phyloP scores from a whole-genome alignment of 805 yeast genomes.

The Osmozyma mogii region DNA sequence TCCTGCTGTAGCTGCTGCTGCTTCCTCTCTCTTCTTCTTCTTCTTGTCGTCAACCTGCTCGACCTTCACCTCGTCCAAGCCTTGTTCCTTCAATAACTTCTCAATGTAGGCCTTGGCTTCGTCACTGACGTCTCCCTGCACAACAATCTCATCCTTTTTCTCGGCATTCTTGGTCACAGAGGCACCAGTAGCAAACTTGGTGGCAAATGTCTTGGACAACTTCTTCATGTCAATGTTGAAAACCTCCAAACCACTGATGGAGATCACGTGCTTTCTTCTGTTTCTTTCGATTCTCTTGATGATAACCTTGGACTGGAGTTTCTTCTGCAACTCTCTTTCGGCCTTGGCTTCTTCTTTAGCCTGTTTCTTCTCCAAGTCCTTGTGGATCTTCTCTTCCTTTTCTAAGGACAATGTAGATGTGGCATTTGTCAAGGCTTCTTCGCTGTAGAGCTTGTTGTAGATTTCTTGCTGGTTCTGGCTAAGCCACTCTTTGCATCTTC shows the following conservation, averaged over 20 bases:
- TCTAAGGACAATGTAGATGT: constrained; percentile 60
- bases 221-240: constrained; percentile 86
- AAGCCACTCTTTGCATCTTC: constrained; percentile 82
- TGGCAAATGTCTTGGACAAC: constrained; percentile 83
- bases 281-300: constrained; percentile 87
- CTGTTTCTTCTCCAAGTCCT: constrained; percentile 78
- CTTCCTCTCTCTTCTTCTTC: constrained; percentile 41
- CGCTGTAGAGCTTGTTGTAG: constrained; percentile 54
- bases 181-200: constrained; percentile 94
- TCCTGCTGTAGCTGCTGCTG: no score
- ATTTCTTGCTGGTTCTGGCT: constrained; percentile 48
- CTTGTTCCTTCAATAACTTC: constrained; percentile 69
- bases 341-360: constrained; percentile 78
- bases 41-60: constrained; percentile 80
- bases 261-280: constrained; percentile 78
- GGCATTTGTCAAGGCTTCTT: constrained; percentile 47
- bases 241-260: constrained; percentile 82
- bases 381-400: constrained; percentile 73
- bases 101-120: constrained; percentile 75
- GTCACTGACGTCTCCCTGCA: constrained; percentile 93
- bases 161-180: constrained; percentile 85
- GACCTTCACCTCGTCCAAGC: constrained; percentile 77
- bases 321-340: constrained; percentile 74
- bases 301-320: constrained; percentile 69
- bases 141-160: constrained; percentile 83